Evolutionary conservation across 495 filamentous ascomycete species (phyloP), one percentile per base, ranked within the genome.

Genomic region (Penicillium nucicola): DNA sequence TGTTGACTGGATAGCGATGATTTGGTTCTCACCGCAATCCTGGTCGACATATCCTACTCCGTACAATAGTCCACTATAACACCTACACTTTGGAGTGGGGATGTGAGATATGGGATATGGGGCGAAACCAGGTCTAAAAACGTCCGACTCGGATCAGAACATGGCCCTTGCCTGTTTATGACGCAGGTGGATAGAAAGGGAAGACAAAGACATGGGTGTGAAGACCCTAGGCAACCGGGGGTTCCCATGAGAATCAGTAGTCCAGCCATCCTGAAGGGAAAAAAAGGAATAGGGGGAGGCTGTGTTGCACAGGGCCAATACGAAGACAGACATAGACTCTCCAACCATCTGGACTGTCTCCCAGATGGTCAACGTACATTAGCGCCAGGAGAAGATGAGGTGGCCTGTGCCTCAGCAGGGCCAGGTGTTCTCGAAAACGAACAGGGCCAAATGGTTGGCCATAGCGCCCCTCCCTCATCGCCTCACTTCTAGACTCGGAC

Each of bases 351-450:
- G 14, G 19, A 14, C 45, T 48, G n/a, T n/a, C 19, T 48, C 45
- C 45, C 17, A 48, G 45, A 48, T 32, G 13, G 46, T 48, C 36
- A 19, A 35, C 17, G 20, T 25, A 50, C 48, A 42, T 43, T 50
- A 50, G 40, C 48, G 38, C 48, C 48, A 50, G 40, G 48, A 50
- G 48, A 48, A 39, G 46, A 32, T 48, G 45, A 48, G 38, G 45
- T 47, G 48, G 48, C 20, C 48, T 30, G 39, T 50, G 48, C 48
- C 23, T 40, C 28, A 42, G 46, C 23, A 28, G 30, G 45, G 38
- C n/a, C 10, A 12, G 36, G 37, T 36, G 36, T 33, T 49, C 46
- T 49, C 36, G 25, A 41, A 39, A 30, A 15, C 32, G 43, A 44
- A 47, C 37, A 23, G 38, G 20, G 30, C 37, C 37, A 41, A 50